Conservation (phyloP, 768 basidiomycete species). For the Sporobolomyces roseus region DNA sequence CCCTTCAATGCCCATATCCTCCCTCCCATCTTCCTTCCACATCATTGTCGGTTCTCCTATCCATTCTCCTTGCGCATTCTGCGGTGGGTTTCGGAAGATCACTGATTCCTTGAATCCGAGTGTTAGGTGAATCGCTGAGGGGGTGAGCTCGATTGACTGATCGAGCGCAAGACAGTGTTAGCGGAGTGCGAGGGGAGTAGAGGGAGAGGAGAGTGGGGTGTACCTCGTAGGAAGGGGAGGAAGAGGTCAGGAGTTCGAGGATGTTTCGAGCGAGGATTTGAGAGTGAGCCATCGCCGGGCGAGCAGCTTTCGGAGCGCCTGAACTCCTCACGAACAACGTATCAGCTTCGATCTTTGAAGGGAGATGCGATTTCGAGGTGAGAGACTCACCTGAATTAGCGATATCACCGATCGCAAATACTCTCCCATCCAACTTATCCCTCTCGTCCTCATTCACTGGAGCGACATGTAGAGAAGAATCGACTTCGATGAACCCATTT, state of each 20-base stretch:
- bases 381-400: slow-evolving; percentile 54
- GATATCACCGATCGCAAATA: slow-evolving; percentile 63
- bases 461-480: slow-evolving; percentile 57
- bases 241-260: slow-evolving; percentile 51
- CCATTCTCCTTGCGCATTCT: background rate
- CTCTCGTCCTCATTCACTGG: background rate
- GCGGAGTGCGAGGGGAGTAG: background rate
- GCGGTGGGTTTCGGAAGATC: slow-evolving; percentile 28
- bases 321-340: too few species aligned
- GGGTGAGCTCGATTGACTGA: background rate
- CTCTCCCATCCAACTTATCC: slow-evolving; percentile 25
- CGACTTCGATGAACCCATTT: slow-evolving; percentile 54
- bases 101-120: slow-evolving; percentile 52
- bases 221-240: slow-evolving; percentile 48
- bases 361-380: too few species aligned
- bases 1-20: slow-evolving; percentile 31
- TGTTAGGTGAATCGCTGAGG: slow-evolving; percentile 58
- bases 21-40: slow-evolving; percentile 24
- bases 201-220: background rate
- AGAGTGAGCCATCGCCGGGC: slow-evolving; percentile 48
- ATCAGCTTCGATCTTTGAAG: too few species aligned
- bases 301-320: slow-evolving; percentile 59
- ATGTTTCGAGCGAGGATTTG: slow-evolving; percentile 60
- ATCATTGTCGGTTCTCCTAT: slow-evolving; percentile 13
- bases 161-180: background rate